Percentiles rank a stretch among this genome's conserved stretches.
phyloP scores from a whole-genome alignment of 2,329 filamentous ascomycete genomes.

The Geosmithia flava region DNA sequence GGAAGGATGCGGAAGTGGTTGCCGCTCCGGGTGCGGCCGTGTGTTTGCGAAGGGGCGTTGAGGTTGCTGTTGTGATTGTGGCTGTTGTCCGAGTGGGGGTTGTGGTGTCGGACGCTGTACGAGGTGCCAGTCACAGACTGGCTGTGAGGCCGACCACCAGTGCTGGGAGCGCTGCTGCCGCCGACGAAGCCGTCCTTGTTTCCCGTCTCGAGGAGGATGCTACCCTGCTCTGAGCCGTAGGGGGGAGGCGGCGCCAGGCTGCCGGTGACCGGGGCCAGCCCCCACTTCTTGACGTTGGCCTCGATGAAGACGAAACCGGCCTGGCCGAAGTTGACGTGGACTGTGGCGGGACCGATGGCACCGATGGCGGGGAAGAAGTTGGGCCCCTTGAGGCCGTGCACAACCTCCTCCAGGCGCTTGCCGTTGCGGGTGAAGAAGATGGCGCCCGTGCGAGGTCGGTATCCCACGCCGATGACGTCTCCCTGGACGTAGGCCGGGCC shows the following conservation, averaged over 20 bases:
- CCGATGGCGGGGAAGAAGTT: conserved; percentile 98
- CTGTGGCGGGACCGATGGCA: conserved; percentile 79
- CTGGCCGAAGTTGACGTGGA: conserved; percentile 97
- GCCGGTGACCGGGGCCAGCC: conserved; percentile 87
- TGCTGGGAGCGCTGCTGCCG: no score
- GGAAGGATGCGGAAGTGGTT: conserved; percentile 58
- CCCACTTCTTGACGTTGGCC: conserved; percentile 99
- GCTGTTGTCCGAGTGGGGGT: not conserved
- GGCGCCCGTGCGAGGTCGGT: conserved; percentile 84
- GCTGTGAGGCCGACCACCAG: conserved; percentile 25
- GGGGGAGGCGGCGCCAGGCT: conserved; percentile 90
- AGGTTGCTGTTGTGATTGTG: not conserved
- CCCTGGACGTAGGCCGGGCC: conserved; percentile 81
- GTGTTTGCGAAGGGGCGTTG: conserved; percentile 31
- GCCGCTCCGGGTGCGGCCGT: conserved; percentile 64
- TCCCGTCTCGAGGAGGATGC: conserved; percentile 84
- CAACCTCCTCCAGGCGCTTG: conserved; percentile 91
- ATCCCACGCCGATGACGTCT: conserved; percentile 91
- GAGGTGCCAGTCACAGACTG: conserved; percentile 27
- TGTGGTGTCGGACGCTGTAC: conserved; percentile 24
- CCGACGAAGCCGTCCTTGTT: conserved; percentile 41
- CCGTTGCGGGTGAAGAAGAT: conserved; percentile 98
- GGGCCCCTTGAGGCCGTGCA: conserved; percentile 81
- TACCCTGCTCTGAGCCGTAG: conserved; percentile 94
- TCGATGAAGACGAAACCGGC: conserved; percentile 98